Evolutionary conservation across 2,329 filamentous ascomycete species (phyloP).

Genomic region (Fusarium sp.): DNA sequence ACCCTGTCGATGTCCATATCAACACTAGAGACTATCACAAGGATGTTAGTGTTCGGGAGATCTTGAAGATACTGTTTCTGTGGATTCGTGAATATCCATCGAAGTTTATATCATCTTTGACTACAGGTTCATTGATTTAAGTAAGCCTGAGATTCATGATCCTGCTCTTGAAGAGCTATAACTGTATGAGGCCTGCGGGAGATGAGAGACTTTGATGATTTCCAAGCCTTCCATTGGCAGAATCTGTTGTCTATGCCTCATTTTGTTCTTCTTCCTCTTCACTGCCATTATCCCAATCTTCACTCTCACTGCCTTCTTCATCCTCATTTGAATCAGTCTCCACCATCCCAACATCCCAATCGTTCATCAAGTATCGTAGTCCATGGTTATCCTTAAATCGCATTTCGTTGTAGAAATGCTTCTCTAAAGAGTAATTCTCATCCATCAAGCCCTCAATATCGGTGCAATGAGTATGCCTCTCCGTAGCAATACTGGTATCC

Average conservation of each 20-base stretch:
- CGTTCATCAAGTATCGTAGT: not conserved
- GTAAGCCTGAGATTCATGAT: too few relatives aligned
- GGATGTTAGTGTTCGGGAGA: accelerated
- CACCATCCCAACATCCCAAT: not conserved
- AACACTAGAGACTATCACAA: too few relatives aligned
- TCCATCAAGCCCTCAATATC: not conserved
- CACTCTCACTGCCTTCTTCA: not conserved
- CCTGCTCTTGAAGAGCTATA: too few relatives aligned
- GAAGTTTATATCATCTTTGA: too few relatives aligned
- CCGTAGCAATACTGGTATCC: not conserved
- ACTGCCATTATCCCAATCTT: too few relatives aligned
- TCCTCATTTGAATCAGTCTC: not conserved
- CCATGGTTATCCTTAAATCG: not conserved
- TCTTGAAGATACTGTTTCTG: too few relatives aligned
- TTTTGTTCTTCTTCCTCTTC: not conserved
- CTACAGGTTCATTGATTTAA: accelerated
- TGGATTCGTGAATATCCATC: too few relatives aligned
- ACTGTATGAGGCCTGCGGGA: too few relatives aligned
- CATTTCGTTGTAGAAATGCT: not conserved
- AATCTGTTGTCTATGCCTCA: too few relatives aligned
- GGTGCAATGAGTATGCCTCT: not conserved
- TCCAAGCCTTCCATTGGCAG: accelerated
- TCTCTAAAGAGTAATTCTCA: not conserved
- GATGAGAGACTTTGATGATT: too few relatives aligned
- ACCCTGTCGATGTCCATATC: too few relatives aligned